phyloP scores from a whole-genome alignment of 192 early-diverging fungal species.

The Gaertneriomyces semiglobifer region DNA sequence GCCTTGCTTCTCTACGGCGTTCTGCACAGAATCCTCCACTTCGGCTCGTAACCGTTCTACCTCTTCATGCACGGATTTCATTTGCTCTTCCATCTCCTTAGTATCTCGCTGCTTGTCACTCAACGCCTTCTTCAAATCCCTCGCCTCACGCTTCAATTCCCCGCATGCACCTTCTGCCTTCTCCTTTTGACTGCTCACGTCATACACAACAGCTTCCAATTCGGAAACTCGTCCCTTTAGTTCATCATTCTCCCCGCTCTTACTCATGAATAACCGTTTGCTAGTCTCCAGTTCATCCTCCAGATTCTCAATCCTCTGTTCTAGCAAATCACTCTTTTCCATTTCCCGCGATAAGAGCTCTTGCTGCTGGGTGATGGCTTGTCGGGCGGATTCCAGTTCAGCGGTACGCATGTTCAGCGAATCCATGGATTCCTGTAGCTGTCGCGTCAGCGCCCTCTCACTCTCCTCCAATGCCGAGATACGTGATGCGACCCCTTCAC shows the following conservation, averaged over 20 bases:
- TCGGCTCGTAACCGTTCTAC: slow-evolving; percentile 48
- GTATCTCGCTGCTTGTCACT: slow-evolving; percentile 30
- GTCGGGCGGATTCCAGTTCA: slow-evolving; percentile 18
- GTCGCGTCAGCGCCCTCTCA: slow-evolving; percentile 13
- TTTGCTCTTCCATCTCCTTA: slow-evolving; percentile 53
- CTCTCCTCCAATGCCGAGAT: slow-evolving; percentile 22
- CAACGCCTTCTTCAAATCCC: slow-evolving; percentile 28
- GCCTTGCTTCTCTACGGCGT: slow-evolving; percentile 47
- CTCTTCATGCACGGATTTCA: slow-evolving; percentile 46
- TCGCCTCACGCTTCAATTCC: slow-evolving; percentile 30
- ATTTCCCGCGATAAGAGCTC: slow-evolving; percentile 26
- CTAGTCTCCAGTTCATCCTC: slow-evolving; percentile 51
- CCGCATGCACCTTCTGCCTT: slow-evolving; percentile 35
- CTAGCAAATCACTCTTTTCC: slow-evolving; percentile 30
- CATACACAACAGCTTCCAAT: slow-evolving; percentile 47
- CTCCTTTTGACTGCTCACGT: slow-evolving; percentile 31
- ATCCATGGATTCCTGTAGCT: slow-evolving; percentile 19
- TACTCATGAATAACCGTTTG: slow-evolving; percentile 50
- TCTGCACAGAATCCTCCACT: slow-evolving; percentile 8
- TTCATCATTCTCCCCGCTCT: slow-evolving; percentile 49
- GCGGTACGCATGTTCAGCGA: slow-evolving; percentile 17
- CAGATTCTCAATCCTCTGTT: slow-evolving; percentile 42
- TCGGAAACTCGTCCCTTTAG: slow-evolving; percentile 45
- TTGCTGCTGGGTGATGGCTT: slow-evolving; percentile 26
- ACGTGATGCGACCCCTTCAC: slow-evolving; percentile 8